A percentile compares a stretch with the other conserved stretches of the same genome.
phyloP scores from a whole-genome alignment of 116 monocot genomes.

The Trichopus zeylanicus region DNA sequence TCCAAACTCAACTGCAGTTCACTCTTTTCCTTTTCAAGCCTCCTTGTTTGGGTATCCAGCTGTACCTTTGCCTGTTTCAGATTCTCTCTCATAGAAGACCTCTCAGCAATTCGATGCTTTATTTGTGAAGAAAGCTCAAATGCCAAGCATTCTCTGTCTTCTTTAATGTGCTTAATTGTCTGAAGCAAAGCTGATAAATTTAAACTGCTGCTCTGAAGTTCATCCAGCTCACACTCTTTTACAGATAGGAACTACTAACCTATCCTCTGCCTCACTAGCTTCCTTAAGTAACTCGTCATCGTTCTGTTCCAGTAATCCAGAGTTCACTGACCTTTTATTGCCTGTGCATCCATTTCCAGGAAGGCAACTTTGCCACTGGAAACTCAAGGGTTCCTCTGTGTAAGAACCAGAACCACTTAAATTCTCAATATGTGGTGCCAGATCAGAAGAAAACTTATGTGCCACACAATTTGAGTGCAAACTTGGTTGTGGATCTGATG shows the following conservation, averaged over 20 bases:
- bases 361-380: slow-evolving; percentile 7
- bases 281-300: slow-evolving; percentile 44
- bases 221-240: slow-evolving; percentile 31
- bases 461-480: slow-evolving; percentile 6
- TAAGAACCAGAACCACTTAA: slow-evolving; percentile 4
- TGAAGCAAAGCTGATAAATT: slow-evolving; percentile 26
- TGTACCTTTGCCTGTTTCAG: slow-evolving; percentile 43
- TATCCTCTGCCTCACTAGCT: slow-evolving; percentile 49
- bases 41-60: slow-evolving; percentile 55
- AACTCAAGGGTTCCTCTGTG: slow-evolving; percentile 3
- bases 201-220: slow-evolving; percentile 14
- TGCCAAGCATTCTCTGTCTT: slow-evolving; percentile 50
- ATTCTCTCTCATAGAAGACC: slow-evolving; percentile 37
- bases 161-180: slow-evolving; percentile 28
- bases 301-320: slow-evolving; percentile 15
- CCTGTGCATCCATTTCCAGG: slow-evolving; percentile 4
- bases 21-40: slow-evolving; percentile 70
- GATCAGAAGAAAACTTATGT: slow-evolving; percentile 15
- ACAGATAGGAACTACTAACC: slow-evolving; percentile 20
- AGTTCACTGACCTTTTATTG: neutral
- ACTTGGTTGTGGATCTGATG: slow-evolving; percentile 10
- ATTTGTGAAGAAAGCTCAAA: slow-evolving; percentile 60
- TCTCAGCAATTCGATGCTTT: slow-evolving; percentile 49
- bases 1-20: slow-evolving; percentile 63
- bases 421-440: slow-evolving; percentile 1